Conservation (phyloP, 371 early-diverging fungal species). For the Mucor indicus region DNA sequence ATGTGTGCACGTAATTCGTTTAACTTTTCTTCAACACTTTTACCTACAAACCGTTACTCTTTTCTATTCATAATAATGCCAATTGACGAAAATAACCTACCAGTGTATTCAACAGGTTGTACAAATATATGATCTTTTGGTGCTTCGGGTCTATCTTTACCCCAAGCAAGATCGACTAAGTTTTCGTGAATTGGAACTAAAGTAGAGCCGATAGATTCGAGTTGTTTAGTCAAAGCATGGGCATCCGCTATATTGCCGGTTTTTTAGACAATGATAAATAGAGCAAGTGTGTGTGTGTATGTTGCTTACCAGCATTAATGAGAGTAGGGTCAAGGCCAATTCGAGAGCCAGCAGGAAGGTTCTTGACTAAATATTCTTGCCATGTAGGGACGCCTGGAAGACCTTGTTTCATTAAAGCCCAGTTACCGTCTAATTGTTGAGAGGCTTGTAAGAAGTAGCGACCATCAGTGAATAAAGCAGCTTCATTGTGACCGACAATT, state of each 20-base stretch:
- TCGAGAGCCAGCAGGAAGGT: constrained; percentile 61
- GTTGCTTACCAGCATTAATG: constrained; percentile 62
- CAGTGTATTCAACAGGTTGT: constrained; percentile 74
- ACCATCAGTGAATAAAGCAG: constrained; percentile 96
- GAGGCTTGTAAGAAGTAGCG: constrained; percentile 98
- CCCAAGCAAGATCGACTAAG: constrained; percentile 87
- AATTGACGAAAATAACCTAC: no score
- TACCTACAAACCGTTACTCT: no score
- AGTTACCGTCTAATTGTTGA: constrained; percentile 89
- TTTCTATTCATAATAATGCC: no score
- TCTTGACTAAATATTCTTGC: constrained; percentile 77
- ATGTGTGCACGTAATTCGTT: constrained; percentile 57
- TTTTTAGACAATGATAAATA: no score
- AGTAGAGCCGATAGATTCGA: constrained; percentile 51
- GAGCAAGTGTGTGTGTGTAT: neutral
- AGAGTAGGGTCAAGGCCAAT: constrained; percentile 89
- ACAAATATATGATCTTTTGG: constrained; percentile 66
- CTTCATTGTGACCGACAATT: constrained; percentile 66
- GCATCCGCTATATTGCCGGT: constrained; percentile 69
- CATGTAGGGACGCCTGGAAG: constrained; percentile 83
- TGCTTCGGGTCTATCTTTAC: constrained; percentile 60
- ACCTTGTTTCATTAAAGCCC: constrained; percentile 94
- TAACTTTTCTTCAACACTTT: constrained; percentile 59
- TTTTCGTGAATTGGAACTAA: constrained; percentile 63
- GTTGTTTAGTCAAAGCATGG: constrained; percentile 46